Evolutionary conservation across 805 yeast species (phyloP).

Genomic region (Myxozyma neglecta): DNA sequence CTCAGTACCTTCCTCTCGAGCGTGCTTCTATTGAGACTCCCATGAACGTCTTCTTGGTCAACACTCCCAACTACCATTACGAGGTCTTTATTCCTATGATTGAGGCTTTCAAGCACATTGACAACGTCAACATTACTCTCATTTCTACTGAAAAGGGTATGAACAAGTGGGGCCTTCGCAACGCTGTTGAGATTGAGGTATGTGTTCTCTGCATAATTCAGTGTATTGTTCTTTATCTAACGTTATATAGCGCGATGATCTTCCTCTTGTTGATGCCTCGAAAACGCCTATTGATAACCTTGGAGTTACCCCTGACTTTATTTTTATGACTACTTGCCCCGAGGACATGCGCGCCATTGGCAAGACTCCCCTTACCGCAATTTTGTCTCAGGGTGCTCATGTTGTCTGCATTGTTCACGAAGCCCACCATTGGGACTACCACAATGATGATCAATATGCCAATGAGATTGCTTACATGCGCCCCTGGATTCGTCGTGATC

Average conservation of each 20-base stretch:
- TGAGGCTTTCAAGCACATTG: slow-evolving; percentile 18
- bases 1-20: slow-evolving; percentile 21
- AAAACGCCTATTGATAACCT: slow-evolving; percentile 7
- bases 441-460: slow-evolving; percentile 16
- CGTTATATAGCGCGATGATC: slow-evolving; percentile 6
- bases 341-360: slow-evolving; percentile 25
- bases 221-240: not conserved
- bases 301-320: slow-evolving; percentile 19
- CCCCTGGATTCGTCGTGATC: slow-evolving; percentile 29
- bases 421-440: slow-evolving; percentile 29
- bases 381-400: slow-evolving; percentile 21
- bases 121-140: slow-evolving; percentile 23
- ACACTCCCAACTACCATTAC: slow-evolving; percentile 27
- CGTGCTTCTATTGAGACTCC: slow-evolving; percentile 6
- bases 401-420: slow-evolving; percentile 29
- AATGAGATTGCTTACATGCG: slow-evolving; percentile 21
- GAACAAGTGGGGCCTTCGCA: slow-evolving; percentile 26
- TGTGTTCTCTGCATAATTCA: not conserved
- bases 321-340: slow-evolving; percentile 27
- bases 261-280: slow-evolving; percentile 12
- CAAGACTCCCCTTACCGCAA: slow-evolving; percentile 6
- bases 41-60: slow-evolving; percentile 21
- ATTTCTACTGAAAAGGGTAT: slow-evolving; percentile 23
- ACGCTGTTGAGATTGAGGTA: slow-evolving; percentile 24
- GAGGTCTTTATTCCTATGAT: slow-evolving; percentile 31